Conservation (phyloP, 2,329 filamentous ascomycete genomes). For the Monosporascus sp. region DNA sequence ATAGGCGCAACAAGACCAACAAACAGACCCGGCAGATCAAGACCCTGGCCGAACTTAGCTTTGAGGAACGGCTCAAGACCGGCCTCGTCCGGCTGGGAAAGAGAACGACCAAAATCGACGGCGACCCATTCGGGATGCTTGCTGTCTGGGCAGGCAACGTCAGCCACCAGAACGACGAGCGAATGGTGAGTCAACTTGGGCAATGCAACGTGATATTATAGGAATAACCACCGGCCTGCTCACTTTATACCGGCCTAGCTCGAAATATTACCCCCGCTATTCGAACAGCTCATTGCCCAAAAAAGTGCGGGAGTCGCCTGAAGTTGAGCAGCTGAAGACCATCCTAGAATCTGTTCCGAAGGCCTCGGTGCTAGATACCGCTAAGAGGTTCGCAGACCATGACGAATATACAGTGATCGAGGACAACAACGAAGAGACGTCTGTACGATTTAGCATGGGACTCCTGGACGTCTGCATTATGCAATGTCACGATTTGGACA, state of each 20-base stretch:
- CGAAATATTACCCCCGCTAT: not conserved
- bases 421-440: not conserved
- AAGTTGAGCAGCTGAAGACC: not conserved
- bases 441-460: not conserved
- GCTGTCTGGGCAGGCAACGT: not conserved
- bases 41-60: not conserved
- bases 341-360: not conserved
- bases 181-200: not conserved
- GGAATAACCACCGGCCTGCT: no score
- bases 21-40: not conserved
- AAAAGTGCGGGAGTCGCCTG: not conserved
- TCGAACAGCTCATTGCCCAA: not conserved
- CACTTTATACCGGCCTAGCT: no score
- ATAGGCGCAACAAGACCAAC: not conserved
- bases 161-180: not conserved
- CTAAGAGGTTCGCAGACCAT: not conserved
- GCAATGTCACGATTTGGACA: not conserved
- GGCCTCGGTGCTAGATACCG: not conserved
- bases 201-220: no score
- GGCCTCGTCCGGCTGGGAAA: not conserved
- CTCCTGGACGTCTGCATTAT: not conserved
- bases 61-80: not conserved
- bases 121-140: not conserved
- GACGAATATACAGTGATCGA: not conserved
- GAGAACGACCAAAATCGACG: not conserved